A percentile compares a stretch with the other conserved stretches of the same genome.
Evolutionary conservation across 495 filamentous ascomycete genomes (phyloP).

Genomic region (Lasiosphaeria hispida): DNA sequence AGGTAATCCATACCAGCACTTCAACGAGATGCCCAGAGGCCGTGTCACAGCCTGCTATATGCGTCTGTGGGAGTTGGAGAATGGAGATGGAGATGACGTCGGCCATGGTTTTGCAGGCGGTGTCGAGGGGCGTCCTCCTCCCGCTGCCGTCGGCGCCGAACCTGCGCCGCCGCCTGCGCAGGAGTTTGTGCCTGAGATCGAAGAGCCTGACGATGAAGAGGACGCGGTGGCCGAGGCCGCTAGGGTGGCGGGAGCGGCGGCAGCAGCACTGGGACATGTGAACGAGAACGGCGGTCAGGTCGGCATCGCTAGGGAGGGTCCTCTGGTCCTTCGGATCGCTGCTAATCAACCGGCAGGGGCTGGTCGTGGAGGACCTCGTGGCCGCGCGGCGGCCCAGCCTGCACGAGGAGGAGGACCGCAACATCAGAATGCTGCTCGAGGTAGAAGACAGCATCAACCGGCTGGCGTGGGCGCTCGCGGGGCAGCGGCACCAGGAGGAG

Average conservation of each 20-base stretch:
- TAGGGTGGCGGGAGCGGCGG: not conserved
- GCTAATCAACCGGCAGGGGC: constrained; percentile 30
- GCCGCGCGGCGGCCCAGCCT: constrained; percentile 30
- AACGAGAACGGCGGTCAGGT: constrained; percentile 25
- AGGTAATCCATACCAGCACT: constrained; percentile 83
- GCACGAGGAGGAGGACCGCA: not conserved
- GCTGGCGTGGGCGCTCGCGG: not conserved
- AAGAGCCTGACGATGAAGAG: constrained; percentile 28
- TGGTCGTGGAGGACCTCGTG: constrained; percentile 24
- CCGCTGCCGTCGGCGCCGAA: constrained; percentile 21
- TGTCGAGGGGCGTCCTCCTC: not conserved
- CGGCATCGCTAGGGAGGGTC: constrained; percentile 50
- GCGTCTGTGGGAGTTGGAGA: constrained; percentile 86
- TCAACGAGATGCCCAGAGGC: constrained; percentile 58
- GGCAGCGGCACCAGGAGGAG: constrained; percentile 10
- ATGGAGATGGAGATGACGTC: constrained; percentile 69
- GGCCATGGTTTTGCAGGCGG: constrained; percentile 53
- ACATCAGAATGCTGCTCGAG: constrained; percentile 9
- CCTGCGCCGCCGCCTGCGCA: constrained; percentile 15
- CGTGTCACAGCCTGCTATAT: constrained; percentile 65
- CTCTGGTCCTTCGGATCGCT: constrained; percentile 53
- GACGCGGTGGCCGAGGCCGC: constrained; percentile 21
- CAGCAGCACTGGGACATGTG: not conserved
- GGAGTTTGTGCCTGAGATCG: constrained; percentile 25
- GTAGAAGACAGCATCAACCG: constrained; percentile 16